Evolutionary conservation across 148 eudicot genomes (phyloP), one percentile per base, ranked within the genome.

Genomic region (Drosera capensis): DNA sequence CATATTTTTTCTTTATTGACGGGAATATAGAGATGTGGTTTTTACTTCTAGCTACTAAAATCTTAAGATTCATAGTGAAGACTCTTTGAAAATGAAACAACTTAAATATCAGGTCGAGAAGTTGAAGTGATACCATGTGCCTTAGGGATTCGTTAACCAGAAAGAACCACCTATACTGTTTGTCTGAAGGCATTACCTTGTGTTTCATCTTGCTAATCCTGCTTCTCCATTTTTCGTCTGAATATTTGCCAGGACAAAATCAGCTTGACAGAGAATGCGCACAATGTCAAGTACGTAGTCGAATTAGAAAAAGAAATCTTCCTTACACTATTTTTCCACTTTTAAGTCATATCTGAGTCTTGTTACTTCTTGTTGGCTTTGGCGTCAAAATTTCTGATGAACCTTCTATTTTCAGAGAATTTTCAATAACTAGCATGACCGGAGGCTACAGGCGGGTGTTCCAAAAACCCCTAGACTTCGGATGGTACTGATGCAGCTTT

Each of bases 371-470:
- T 15, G 39, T 47, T 14, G 43, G 18, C 20, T 17, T 41, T 19
- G 12, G 3, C n/a, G 38, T 15, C 0, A 4, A 11, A 0, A 0
- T 2, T 34, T 3, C n/a, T 34, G n/a, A 34, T 11, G 14, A 34
- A 4, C 13, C 2, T 7, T 14, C 23, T 3, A 3, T 41, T 41
- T 46, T n/a, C 54, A 87, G 96, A 73, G 96, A 88, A 42, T 88
- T 88, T 58, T 88, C 96, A 42, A 68, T 88, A 31, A 77, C 86
- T 42, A 68, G 74, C 51, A 70, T 88, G 94, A 80, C 70, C 28
- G 96, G 96, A 54, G 94, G 58, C 50, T 83, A 83, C 52, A 72
- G 96, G 52, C 83, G 81, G 31, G 81, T 88, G 56, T 80, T 80
- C 65, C 94, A 80, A 58, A 88, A 80, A 46, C 80, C 79, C 9